Conservation (phyloP, 805 yeast genomes). For the Metschnikowia orientalis region DNA sequence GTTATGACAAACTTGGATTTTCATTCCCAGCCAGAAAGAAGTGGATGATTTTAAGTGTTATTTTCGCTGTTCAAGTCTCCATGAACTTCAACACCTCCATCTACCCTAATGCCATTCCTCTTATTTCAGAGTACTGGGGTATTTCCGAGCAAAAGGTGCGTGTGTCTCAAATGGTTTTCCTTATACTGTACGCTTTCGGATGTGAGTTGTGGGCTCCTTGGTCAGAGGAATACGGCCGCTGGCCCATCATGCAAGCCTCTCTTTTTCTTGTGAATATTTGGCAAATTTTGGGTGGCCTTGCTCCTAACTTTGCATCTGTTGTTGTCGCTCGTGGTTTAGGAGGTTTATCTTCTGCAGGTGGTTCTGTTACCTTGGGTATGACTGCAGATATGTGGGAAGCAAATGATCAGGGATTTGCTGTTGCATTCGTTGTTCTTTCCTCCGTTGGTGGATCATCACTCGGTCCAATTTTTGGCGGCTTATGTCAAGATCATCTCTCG, state of each 20-base stretch:
- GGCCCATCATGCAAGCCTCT: constrained; percentile 31
- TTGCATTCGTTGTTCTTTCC: constrained; percentile 30
- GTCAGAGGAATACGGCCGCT: constrained; percentile 33
- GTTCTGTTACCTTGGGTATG: constrained; percentile 32
- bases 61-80: constrained; percentile 36
- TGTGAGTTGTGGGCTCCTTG: constrained; percentile 36
- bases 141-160: constrained; percentile 23
- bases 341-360: constrained; percentile 32
- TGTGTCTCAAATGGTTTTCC: constrained; percentile 27
- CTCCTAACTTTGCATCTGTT: constrained; percentile 27
- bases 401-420: constrained; percentile 29
- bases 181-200: constrained; percentile 30
- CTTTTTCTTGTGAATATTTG: constrained; percentile 29
- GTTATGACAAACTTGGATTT: constrained; percentile 34
- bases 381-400: constrained; percentile 34
- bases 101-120: constrained; percentile 23
- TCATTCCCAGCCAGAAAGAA: constrained; percentile 27
- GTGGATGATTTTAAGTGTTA: constrained; percentile 34
- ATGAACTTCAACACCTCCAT: constrained; percentile 41
- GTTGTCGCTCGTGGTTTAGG: constrained; percentile 26
- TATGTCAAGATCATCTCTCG: constrained; percentile 17
- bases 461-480: constrained; percentile 29
- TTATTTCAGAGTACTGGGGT: constrained; percentile 21
- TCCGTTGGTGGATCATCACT: constrained; percentile 29
- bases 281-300: constrained; percentile 30